These are phyloP conservation scores for Parasitella parasitica DNA, from an alignment of 371 early-diverging fungal species.

Conservation along the genomic window DNA sequence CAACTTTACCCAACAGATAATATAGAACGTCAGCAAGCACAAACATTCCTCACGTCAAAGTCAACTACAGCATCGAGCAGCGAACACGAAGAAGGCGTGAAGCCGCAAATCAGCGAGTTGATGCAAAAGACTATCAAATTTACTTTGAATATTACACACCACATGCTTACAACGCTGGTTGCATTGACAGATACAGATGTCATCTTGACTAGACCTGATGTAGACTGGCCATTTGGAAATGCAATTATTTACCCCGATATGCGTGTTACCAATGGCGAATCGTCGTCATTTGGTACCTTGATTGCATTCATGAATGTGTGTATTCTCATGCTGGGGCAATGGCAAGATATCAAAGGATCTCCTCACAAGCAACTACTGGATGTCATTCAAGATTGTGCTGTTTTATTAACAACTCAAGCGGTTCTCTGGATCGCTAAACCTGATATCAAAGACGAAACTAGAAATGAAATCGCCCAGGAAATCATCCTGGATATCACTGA, in stretches of 20 bases:
- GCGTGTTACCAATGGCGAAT: constrained; percentile 6
- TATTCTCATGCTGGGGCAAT: constrained; percentile 20
- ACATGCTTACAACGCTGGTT: constrained; percentile 20
- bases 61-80: neutral
- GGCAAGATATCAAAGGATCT: constrained; percentile 5
- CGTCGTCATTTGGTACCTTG: constrained; percentile 35
- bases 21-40: constrained; percentile 29
- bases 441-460: constrained; percentile 15
- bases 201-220: constrained; percentile 14
- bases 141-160: constrained; percentile 6
- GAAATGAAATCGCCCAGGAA: constrained; percentile 30
- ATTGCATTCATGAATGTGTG: constrained; percentile 34
- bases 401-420: constrained; percentile 30
- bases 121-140: constrained; percentile 8
- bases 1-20: constrained; percentile 41
- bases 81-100: neutral
- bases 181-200: constrained; percentile 23
- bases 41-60: constrained; percentile 3
- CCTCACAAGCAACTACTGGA: constrained; percentile 8
- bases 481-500: constrained; percentile 29
- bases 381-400: constrained; percentile 28
- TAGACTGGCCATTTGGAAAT: constrained; percentile 40
- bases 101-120: neutral
- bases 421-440: constrained; percentile 41
- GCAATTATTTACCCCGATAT: constrained; percentile 31